These are phyloP conservation scores for Madurella fahalii DNA, from an alignment of 2,329 filamentous ascomycete species.

Conservation along the genomic window DNA sequence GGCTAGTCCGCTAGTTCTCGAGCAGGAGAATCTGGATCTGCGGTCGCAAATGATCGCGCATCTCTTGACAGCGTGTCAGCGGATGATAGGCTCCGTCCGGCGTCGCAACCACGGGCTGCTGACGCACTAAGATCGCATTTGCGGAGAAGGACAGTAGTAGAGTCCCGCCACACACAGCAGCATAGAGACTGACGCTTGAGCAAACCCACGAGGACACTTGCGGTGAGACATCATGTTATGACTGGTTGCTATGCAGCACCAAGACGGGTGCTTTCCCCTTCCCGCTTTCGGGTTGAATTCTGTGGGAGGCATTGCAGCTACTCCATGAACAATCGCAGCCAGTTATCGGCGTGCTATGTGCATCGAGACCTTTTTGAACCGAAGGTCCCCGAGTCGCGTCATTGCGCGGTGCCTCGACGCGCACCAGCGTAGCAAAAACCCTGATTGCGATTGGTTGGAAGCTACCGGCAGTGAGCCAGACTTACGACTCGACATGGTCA, in stretches of 20 bases:
- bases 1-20: neutral
- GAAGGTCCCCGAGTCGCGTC: neutral
- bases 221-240: slow-evolving; percentile 8
- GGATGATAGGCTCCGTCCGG: slow-evolving; percentile 7
- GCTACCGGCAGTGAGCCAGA: too few species aligned
- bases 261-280: slow-evolving; percentile 2
- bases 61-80: slow-evolving; percentile 4
- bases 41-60: neutral
- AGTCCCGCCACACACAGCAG: too few species aligned
- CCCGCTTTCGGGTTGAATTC: neutral
- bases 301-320: slow-evolving; percentile 1
- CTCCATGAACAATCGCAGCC: neutral
- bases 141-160: neutral
- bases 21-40: neutral
- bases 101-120: neutral
- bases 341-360: neutral
- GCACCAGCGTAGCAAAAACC: neutral
- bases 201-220: too few species aligned
- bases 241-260: slow-evolving; percentile 6
- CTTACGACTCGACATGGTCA: too few species aligned
- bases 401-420: neutral
- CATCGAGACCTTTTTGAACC: neutral
- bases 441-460: too few species aligned
- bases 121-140: neutral
- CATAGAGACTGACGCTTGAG: too few species aligned